phyloP scores from a whole-genome alignment of 768 basidiomycete genomes.

The Tephrocybe sp. region DNA sequence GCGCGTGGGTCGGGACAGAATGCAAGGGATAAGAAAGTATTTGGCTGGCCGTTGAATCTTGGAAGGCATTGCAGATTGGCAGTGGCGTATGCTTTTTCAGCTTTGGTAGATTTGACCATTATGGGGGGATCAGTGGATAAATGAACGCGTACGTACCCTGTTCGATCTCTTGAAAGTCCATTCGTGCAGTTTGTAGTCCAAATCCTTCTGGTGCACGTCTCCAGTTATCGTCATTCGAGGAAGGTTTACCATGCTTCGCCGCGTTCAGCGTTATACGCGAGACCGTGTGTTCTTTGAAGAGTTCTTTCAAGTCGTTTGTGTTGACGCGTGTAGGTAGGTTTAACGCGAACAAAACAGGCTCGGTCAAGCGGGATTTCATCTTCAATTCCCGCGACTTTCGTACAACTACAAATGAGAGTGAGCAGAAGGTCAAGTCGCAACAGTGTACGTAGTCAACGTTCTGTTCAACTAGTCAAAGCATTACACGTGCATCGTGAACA shows the following conservation, averaged over 20 bases:
- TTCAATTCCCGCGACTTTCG: too few relatives aligned
- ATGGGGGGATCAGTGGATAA: neutral
- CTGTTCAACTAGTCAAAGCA: too few relatives aligned
- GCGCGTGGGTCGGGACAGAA: too few relatives aligned
- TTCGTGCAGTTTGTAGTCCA: neutral
- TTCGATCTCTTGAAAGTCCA: neutral
- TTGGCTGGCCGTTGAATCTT: neutral
- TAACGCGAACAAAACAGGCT: neutral
- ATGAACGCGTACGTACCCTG: neutral
- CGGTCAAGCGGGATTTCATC: neutral
- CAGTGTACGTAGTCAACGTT: too few relatives aligned
- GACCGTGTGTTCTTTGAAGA: neutral
- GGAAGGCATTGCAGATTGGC: neutral
- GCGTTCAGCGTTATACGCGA: neutral
- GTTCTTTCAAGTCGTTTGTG: neutral
- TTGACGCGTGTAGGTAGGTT: conserved; percentile 2
- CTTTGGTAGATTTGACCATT: neutral
- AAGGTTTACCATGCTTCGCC: neutral
- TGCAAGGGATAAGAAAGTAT: neutral
- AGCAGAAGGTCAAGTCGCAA: too few relatives aligned
- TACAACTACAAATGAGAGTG: too few relatives aligned
- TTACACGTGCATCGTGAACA: too few relatives aligned
- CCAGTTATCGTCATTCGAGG: neutral
- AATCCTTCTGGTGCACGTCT: neutral
- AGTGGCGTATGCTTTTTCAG: conserved; percentile 5